Evolutionary conservation across 805 yeast species (phyloP), one percentile per base, ranked within the genome.

Genomic region (Wickerhamia fluorescens): DNA sequence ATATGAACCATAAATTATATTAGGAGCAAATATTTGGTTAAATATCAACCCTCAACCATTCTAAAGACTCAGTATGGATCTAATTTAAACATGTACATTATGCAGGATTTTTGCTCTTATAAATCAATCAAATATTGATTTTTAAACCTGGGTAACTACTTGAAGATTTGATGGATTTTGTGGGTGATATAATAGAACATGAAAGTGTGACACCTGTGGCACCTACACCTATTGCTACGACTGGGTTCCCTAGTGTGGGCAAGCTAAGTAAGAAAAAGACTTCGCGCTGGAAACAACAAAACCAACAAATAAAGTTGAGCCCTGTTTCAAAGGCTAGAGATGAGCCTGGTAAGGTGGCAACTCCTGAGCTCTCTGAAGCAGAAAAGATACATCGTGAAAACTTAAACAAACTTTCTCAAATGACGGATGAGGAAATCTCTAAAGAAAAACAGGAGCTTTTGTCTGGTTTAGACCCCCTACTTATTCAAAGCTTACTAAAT

Each of bases 341-440:
- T 13, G 31, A 36, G 20, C 33, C 38, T 34, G 24, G 19, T 25
- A 27, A 19, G 25, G 14, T 27, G 7, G 21, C 6, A 20, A 33
- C 20, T 4, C 14, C 7, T 21, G 24, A 25, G 23, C 27, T 23
- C 15, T 35, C 78, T 0, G 94, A 83, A 41, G 73, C 80, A 0
- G 88, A 81, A 39, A 68, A 73, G 46, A 84, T 87, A 14, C 89
- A 85, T 49, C 49, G 70, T 32, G 95, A 87, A 45, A 88, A 86
- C 51, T 51, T 82, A 36, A 71, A 75, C 21, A 61, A 66, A 23
- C 49, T 88, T 31, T 58, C 73, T 20, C 50, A 56, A 9, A 78
- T 87, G 88, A 60, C 78, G 2, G 66, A 63, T 2, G 78, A 71
- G 11, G 86, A 87, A 45, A 68, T 84, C 20, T 60, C 66, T 19